phyloP scores from a whole-genome alignment of 345 rosid genomes.

The Psidium guajava region DNA sequence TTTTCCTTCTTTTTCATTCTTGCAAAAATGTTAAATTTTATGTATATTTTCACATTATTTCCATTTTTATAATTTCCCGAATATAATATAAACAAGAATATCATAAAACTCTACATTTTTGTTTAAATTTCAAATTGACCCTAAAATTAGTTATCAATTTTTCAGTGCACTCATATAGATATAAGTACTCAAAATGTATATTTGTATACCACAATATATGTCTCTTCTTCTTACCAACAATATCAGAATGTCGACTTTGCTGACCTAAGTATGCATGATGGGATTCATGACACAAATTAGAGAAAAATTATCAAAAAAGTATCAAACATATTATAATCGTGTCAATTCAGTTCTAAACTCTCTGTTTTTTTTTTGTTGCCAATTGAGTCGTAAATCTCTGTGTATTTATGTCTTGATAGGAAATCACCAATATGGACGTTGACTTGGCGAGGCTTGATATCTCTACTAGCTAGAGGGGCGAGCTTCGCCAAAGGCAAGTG shows the following conservation, averaged over 20 bases:
- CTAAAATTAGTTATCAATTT: not conserved
- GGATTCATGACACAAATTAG: not conserved
- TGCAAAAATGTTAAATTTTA: not conserved
- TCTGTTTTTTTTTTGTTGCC: no score
- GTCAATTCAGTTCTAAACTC: no score
- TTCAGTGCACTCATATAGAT: not conserved
- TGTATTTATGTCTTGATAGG: no score
- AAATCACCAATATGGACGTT: no score
- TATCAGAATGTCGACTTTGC: not conserved
- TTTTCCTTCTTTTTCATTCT: not conserved
- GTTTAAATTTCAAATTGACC: not conserved
- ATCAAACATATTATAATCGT: no score
- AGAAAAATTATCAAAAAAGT: no score
- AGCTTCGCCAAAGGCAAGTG: no score
- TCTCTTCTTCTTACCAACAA: not conserved
- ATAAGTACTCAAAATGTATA: not conserved
- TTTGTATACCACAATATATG: not conserved
- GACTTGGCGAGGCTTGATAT: no score
- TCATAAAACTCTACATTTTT: not conserved
- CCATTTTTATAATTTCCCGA: not conserved
- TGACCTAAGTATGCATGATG: not conserved
- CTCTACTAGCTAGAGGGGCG: no score
- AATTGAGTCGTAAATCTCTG: no score
- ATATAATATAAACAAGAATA: not conserved
- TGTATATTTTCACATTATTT: not conserved